These are phyloP conservation scores for Urostyla sp. DNA, from an alignment of 73 alveolate genomes.

Conservation along the genomic window DNA sequence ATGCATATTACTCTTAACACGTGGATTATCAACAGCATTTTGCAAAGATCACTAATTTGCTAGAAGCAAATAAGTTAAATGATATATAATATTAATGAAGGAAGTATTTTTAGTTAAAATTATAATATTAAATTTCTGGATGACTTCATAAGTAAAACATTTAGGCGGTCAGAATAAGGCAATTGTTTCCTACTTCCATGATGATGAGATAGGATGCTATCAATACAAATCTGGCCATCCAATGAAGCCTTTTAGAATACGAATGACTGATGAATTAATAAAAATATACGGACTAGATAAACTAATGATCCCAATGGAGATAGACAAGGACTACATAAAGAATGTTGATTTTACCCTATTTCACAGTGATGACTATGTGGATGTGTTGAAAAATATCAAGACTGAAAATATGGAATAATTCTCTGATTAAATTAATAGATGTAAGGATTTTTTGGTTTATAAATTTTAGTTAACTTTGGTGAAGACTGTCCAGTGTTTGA, in stretches of 20 bases:
- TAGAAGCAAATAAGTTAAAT: slow-evolving; percentile 50
- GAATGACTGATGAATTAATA: slow-evolving; percentile 96
- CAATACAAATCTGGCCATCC: slow-evolving; percentile 97
- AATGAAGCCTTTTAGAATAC: slow-evolving; percentile 97
- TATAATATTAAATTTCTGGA: not conserved
- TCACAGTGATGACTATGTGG: slow-evolving; percentile 94
- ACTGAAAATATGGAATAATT: slow-evolving; percentile 53
- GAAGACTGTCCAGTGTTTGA: slow-evolving; percentile 95
- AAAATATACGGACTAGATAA: slow-evolving; percentile 86
- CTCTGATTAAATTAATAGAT: slow-evolving; percentile 57
- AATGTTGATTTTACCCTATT: slow-evolving; percentile 81
- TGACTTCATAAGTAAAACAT: too few relatives aligned
- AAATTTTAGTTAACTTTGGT: slow-evolving; percentile 63
- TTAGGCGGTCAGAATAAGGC: slow-evolving; percentile 59
- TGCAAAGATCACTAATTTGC: slow-evolving; percentile 50
- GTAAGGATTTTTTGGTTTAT: not conserved
- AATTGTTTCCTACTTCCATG: slow-evolving; percentile 94
- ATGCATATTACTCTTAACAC: slow-evolving; percentile 11
- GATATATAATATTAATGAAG: not conserved
- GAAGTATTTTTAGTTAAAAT: not conserved
- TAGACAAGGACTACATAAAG: slow-evolving; percentile 28
- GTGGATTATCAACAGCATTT: slow-evolving; percentile 45
- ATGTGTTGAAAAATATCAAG: slow-evolving; percentile 86
- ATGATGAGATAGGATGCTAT: slow-evolving; percentile 94
- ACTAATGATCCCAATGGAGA: slow-evolving; percentile 53